Evolutionary conservation across 78 protist species (phyloP), one percentile per base, ranked within the genome.

Genomic region (Dictyostelium capitatum): DNA sequence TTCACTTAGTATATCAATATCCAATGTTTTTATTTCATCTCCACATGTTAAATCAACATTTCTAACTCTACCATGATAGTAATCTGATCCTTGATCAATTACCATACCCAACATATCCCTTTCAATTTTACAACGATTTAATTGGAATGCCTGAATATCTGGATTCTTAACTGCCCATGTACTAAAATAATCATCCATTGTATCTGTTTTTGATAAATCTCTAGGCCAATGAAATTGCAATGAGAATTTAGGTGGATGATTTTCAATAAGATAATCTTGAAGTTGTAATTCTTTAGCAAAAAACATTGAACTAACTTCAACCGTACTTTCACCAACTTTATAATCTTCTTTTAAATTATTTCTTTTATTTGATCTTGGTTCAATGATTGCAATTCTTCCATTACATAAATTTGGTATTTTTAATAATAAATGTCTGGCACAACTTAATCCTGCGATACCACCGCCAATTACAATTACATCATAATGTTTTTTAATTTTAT

Each of bases 121-220:
- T 37, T 85, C 92, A 25, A 85, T 85, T 30, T 85, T 85, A 11
- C 82, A 72, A 47, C 92, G 82, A 48, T 85, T 85, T 67, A 85
- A 75, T 48, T 85, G 92, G 47, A 85, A 85, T 10, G 92, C 70
- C 30, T 85, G 92, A n/a, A 85, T 74, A 25, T 85, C 92, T 37
- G 92, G 92, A 75, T 85, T 85, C 92, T 85, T 85, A 0, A 85
- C 72, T 14, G 92, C 92, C 92, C 92, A 85, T 1, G 92, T 85
- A 11, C 77, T 56, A 41, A 57, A 62, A 46, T 85, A 85, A 28
- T 85, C 92, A 1, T 51, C 65, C 74, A 85, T 85, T 30, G 83
- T 47, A 20, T 85, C 92, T 0, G 92, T 85, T 37, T 85, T 85
- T 20, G 28, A 19, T 15, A 23, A 1, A 15, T 85, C 64, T 12